Evolutionary conservation across 257 asterid species (phyloP), one percentile per base, ranked within the genome.

Genomic region (Ocimum tenuiflorum): DNA sequence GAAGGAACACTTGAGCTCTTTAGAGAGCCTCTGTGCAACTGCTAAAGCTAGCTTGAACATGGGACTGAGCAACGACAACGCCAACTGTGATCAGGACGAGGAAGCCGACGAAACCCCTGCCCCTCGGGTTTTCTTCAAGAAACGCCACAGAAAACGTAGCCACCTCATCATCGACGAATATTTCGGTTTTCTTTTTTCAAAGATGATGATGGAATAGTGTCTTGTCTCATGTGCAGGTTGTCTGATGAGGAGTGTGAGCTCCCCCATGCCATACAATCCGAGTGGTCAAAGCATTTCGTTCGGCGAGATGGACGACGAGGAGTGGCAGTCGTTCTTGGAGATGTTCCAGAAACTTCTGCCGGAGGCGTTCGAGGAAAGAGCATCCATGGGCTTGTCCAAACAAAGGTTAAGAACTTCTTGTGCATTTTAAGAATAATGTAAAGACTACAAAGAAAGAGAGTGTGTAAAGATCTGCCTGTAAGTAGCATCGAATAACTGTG

Each of bases 371-470:
- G 95, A 81, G 83, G 91, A 74, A 15, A 79, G 88, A 76, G 81
- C 77, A 74, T 75, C 83, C 58, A 75, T 83, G 85, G 80, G 91
- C 75, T 76, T 80, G 83, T 80, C 91, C 27, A 87, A 78, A 81
- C 92, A 80, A 74, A 81, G 96, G 78, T 70, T 92, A 75, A 87
- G 94, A 83, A 74, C 91, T 73, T 91, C 98, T 63, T 92, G 91
- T 75, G 91, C 88, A 45, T 89, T 86, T 75, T 83, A 85, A 88
- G 75, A 71, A 55, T 1, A 27, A 74, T 41, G 65, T 60, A 41
- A 39, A 41, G 6, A 38, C 33, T n/a, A 35, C 9, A 36, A 58
- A 60, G 4, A 27, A 39, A 19, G 35, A 58, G 52, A 39, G 65
- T 59, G 41, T 12, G 41, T 39, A 39, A 31, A 31, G 31, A n/a